A percentile compares a stretch with the other conserved stretches of the same genome.
Conservation (phyloP, 495 filamentous ascomycete genomes). For the Aspergillus mulundensis region DNA sequence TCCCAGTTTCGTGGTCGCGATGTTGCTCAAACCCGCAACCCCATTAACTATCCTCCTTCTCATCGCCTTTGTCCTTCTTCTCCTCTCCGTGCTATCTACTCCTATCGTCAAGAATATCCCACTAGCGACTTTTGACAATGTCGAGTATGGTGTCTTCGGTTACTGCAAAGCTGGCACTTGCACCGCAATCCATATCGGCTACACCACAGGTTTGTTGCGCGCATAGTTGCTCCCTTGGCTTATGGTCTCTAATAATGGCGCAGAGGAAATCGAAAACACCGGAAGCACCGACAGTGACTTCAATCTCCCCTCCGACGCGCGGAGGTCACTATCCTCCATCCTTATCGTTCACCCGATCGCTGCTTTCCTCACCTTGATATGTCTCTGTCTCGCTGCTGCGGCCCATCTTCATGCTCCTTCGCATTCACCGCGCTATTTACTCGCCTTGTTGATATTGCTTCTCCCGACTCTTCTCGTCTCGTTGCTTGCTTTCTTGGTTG, state of each 20-base stretch:
- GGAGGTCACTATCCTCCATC: constrained; percentile 83
- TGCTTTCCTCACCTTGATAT: constrained; percentile 78
- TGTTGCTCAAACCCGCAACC: constrained; percentile 83
- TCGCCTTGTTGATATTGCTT: constrained; percentile 77
- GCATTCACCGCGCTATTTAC: constrained; percentile 87
- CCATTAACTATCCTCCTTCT: constrained; percentile 84
- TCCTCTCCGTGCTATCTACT: constrained; percentile 88
- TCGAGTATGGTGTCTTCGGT: constrained; percentile 91
- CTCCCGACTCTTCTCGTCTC: constrained; percentile 81
- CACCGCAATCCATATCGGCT: constrained; percentile 75
- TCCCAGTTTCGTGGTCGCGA: constrained; percentile 27
- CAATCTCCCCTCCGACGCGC: constrained; percentile 67
- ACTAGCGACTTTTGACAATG: constrained; percentile 67
- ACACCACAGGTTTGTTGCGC: constrained; percentile 68
- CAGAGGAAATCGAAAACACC: constrained; percentile 40
- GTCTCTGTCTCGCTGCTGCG: constrained; percentile 70
- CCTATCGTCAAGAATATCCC: constrained; percentile 85
- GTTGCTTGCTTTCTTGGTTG: constrained; percentile 85
- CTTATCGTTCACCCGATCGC: constrained; percentile 92
- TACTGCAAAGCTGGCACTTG: constrained; percentile 67
- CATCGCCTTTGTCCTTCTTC: constrained; percentile 75
- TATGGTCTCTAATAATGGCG: constrained; percentile 13
- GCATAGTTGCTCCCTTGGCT: constrained; percentile 13
- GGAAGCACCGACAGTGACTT: constrained; percentile 50
- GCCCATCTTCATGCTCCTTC: constrained; percentile 87